These are phyloP conservation scores for Paradendryphiella salina DNA, from an alignment of 2,329 filamentous ascomycete species.

Conservation along the genomic window DNA sequence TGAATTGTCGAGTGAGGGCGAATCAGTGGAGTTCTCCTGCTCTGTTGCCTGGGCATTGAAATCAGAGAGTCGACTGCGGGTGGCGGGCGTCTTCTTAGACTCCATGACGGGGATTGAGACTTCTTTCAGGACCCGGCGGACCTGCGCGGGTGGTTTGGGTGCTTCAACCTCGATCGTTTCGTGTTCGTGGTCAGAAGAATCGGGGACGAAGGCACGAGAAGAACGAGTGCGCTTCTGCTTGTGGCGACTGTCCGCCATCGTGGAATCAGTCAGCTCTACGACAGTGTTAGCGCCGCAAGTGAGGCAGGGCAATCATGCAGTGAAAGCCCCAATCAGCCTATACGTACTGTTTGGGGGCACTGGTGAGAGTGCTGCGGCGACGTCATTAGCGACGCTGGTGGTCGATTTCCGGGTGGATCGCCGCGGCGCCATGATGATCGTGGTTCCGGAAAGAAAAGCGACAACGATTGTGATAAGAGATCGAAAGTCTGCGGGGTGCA, in stretches of 20 bases:
- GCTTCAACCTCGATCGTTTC: constrained; percentile 19
- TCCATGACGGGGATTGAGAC: constrained; percentile 38
- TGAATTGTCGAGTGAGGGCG: constrained; percentile 46
- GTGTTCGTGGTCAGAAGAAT: constrained; percentile 40
- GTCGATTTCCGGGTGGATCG: constrained; percentile 34
- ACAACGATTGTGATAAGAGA: not conserved
- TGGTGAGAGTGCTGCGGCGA: constrained; percentile 8
- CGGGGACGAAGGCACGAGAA: constrained; percentile 35
- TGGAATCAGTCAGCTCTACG: constrained; percentile 11
- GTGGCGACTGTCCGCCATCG: constrained; percentile 15
- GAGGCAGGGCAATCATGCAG: not conserved
- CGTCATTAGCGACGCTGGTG: constrained; percentile 10
- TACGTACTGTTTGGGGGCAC: constrained; percentile 9
- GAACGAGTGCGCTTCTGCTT: constrained; percentile 25
- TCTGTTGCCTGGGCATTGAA: constrained; percentile 16
- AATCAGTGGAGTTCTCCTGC: constrained; percentile 34
- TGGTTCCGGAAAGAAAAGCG: constrained; percentile 1
- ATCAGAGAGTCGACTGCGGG: constrained; percentile 14
- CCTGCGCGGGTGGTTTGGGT: constrained; percentile 6
- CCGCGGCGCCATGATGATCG: constrained; percentile 27
- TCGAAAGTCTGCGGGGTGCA: not conserved
- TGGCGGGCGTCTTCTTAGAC: constrained; percentile 16
- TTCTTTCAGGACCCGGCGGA: constrained; percentile 38
- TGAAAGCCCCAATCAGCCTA: not conserved
- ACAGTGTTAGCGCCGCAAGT: constrained; percentile 2